These are phyloP conservation scores for Dryadomyces quercus-mongolicae DNA, from an alignment of 2,329 filamentous ascomycete genomes.

Conservation along the genomic window DNA sequence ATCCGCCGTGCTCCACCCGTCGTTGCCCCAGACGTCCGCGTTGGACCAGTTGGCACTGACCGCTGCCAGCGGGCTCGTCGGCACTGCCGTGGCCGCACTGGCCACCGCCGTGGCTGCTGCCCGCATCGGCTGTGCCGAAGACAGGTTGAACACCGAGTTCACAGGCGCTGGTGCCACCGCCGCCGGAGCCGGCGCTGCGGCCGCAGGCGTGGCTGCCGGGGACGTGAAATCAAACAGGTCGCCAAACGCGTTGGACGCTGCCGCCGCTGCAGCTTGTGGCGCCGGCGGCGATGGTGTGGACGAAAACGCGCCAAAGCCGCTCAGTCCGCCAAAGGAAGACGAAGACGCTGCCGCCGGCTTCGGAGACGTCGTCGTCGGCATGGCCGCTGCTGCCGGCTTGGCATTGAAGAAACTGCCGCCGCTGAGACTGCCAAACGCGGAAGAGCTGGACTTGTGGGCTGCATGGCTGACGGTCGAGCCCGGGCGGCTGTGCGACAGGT, in stretches of 20 bases:
- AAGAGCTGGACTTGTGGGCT: conserved; percentile 12
- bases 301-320: conserved; percentile 11
- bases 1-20: conserved; percentile 61
- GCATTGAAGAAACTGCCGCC: conserved; percentile 78
- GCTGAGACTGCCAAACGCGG: conserved; percentile 40
- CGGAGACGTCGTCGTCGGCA: background rate
- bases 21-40: conserved; percentile 73
- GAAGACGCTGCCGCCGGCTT: conserved; percentile 3
- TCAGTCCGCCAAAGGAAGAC: conserved; percentile 48
- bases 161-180: conserved; percentile 22
- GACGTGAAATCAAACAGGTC: conserved; percentile 73
- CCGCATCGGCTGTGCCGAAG: conserved; percentile 35
- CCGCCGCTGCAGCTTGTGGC: conserved; percentile 16
- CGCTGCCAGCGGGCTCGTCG: conserved; percentile 21
- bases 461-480: conserved; percentile 7
- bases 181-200: conserved; percentile 28
- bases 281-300: conserved; percentile 18
- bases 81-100: conserved; percentile 27
- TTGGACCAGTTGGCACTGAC: conserved; percentile 27
- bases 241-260: conserved; percentile 49
- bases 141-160: conserved; percentile 75
- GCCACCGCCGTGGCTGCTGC: conserved; percentile 27
- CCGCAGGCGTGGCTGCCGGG: conserved; percentile 29
- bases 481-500: conserved; percentile 17
- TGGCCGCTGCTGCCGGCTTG: conserved; percentile 38